These are phyloP conservation scores for Venturia pyrina DNA, from an alignment of 2,329 filamentous ascomycete species.

Conservation along the genomic window DNA sequence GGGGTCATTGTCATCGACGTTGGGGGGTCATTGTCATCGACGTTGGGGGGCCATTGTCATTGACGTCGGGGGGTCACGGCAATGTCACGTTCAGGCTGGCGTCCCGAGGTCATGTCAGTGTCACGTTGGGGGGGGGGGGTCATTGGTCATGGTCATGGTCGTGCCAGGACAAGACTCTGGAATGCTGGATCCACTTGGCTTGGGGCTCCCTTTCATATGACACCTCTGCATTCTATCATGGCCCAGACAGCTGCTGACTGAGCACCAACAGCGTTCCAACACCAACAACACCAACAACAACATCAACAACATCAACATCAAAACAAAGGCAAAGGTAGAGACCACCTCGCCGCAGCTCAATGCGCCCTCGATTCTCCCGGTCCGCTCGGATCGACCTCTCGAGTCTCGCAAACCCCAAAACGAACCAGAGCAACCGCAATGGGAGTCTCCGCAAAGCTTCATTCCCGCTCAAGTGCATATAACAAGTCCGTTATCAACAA, in stretches of 20 bases:
- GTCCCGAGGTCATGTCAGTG: no score
- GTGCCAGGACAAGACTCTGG: no score
- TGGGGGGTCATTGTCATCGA: no score
- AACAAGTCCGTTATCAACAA: conserved; percentile 15
- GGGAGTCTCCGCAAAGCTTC: background rate
- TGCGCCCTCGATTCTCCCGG: background rate
- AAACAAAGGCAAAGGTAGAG: background rate
- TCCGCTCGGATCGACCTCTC: background rate
- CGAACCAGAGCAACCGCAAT: background rate
- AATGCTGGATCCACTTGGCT: no score
- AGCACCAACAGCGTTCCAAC: background rate
- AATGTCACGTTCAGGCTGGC: no score
- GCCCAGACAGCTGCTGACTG: background rate
- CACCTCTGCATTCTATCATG: background rate
- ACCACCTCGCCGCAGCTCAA: background rate
- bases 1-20: no score
- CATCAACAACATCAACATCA: background rate
- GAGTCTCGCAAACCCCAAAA: background rate
- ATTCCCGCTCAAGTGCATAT: background rate
- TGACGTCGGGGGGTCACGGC: no score
- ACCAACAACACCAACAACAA: background rate
- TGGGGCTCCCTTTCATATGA: background rate
- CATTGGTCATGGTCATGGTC: no score
- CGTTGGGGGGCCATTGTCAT: no score
- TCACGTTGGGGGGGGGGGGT: no score